A percentile compares a stretch with the other conserved stretches of the same genome.
Evolutionary conservation across 148 eudicot species (phyloP).

Genomic region (Cornus kousa): DNA sequence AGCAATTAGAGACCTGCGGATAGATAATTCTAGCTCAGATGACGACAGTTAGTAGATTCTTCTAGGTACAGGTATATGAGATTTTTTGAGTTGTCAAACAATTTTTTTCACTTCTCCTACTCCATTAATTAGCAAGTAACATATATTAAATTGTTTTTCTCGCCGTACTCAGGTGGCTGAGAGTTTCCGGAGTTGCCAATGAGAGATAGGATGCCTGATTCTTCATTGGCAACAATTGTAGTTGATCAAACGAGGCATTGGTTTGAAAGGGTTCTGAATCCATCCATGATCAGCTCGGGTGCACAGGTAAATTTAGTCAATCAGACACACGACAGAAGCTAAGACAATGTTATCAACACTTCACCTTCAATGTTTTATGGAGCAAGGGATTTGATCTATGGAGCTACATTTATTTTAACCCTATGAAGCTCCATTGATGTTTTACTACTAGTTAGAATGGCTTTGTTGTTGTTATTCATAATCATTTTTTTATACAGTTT

Average conservation of each 20-base stretch:
- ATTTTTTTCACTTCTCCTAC: no score
- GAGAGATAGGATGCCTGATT: background rate
- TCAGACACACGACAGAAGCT: conserved; percentile 6
- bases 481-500: conserved; percentile 5
- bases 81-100: no score
- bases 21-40: conserved; percentile 63
- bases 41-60: conserved; percentile 33
- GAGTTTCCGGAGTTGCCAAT: background rate
- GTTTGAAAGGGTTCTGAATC: background rate
- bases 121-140: background rate
- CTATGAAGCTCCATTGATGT: background rate
- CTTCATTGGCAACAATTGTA: background rate
- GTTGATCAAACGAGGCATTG: background rate
- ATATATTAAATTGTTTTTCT: background rate
- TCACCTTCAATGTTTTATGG: background rate
- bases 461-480: background rate
- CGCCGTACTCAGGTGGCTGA: conserved; percentile 1
- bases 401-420: background rate
- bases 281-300: background rate
- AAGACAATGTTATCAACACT: background rate
- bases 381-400: conserved; percentile 5
- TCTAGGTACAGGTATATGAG: background rate
- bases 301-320: background rate
- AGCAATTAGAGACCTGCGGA: conserved; percentile 40
- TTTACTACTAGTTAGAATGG: background rate